Conservation (phyloP, 352 stramenopile species). For the Phytophthora tentaculata region DNA sequence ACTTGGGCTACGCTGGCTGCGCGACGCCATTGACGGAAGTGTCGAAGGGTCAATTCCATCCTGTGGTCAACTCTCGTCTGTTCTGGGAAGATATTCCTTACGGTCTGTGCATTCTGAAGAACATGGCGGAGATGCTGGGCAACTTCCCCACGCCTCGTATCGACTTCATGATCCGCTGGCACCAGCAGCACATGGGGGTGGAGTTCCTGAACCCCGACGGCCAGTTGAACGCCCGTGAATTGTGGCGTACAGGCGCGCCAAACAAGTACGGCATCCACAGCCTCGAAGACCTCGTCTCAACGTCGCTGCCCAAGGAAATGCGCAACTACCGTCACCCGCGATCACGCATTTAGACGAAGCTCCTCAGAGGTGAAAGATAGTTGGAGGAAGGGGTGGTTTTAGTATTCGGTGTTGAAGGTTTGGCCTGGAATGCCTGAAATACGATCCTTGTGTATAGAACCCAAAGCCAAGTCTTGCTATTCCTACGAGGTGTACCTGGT, state of each 20-base stretch:
- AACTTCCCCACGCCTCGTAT: constrained; percentile 94
- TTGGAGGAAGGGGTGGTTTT: constrained; percentile 1
- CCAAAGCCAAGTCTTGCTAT: constrained; percentile 13
- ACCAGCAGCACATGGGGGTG: constrained; percentile 92
- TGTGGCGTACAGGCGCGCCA: constrained; percentile 88
- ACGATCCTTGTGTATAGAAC: constrained; percentile 26
- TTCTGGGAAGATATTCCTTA: constrained; percentile 95
- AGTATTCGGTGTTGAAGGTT: constrained; percentile 21
- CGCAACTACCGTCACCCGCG: constrained; percentile 88
- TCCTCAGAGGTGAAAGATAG: constrained; percentile 4
- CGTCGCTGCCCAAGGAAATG: constrained; percentile 89
- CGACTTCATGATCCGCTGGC: constrained; percentile 94
- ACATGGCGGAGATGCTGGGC: constrained; percentile 92
- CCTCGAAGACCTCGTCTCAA: constrained; percentile 91
- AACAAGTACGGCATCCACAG: constrained; percentile 93
- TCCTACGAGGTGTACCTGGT: neutral
- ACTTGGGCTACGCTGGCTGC: constrained; percentile 91
- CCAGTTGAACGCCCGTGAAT: constrained; percentile 88
- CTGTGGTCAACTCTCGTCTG: constrained; percentile 84
- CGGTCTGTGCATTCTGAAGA: constrained; percentile 93
- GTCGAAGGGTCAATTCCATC: constrained; percentile 73
- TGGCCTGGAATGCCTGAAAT: constrained; percentile 13
- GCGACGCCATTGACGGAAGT: constrained; percentile 89
- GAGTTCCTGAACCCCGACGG: constrained; percentile 87
- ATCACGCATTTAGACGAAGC: constrained; percentile 75